Evolutionary conservation across 2,329 filamentous ascomycete genomes (phyloP).

Genomic region (Drechslera avenae): DNA sequence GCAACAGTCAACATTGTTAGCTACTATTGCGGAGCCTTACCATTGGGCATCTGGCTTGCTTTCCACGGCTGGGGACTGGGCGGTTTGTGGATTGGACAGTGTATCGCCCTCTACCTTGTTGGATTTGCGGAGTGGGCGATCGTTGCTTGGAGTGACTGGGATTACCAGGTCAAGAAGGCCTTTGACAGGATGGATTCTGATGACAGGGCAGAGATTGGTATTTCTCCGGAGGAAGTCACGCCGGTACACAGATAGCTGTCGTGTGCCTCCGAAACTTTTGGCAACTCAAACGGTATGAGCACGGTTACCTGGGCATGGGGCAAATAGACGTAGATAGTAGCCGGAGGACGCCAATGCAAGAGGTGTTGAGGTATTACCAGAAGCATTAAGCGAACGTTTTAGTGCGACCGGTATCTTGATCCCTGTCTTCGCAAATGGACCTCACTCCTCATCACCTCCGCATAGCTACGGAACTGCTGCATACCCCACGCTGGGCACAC

Average conservation of each 20-base stretch:
- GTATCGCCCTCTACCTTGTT: constrained; percentile 73
- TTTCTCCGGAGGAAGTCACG: constrained; percentile 27
- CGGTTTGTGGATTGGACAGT: constrained; percentile 84
- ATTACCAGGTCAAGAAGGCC: constrained; percentile 71
- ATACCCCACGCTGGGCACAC: constrained; percentile 22
- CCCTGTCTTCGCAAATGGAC: constrained; percentile 24
- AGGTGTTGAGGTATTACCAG: constrained; percentile 28
- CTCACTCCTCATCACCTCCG: constrained; percentile 24
- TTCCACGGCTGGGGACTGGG: constrained; percentile 83
- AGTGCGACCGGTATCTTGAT: constrained; percentile 25
- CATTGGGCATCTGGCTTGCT: constrained; percentile 81
- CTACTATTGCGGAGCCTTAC: constrained; percentile 82
- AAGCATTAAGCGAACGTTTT: constrained; percentile 27
- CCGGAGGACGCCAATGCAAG: constrained; percentile 23
- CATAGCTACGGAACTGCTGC: constrained; percentile 13
- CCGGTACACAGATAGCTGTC: constrained; percentile 21
- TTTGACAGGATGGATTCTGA: constrained; percentile 69
- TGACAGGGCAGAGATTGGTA: constrained; percentile 50
- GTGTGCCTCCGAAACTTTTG: neutral
- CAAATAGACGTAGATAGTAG: constrained; percentile 32
- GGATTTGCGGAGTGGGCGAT: constrained; percentile 79
- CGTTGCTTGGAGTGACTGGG: constrained; percentile 78
- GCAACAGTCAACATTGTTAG: constrained; percentile 80
- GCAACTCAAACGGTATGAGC: constrained; percentile 16
- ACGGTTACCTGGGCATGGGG: constrained; percentile 26